These are phyloP conservation scores for Neonectria neomacrospora DNA, from an alignment of 2,329 filamentous ascomycete genomes.

Conservation along the genomic window DNA sequence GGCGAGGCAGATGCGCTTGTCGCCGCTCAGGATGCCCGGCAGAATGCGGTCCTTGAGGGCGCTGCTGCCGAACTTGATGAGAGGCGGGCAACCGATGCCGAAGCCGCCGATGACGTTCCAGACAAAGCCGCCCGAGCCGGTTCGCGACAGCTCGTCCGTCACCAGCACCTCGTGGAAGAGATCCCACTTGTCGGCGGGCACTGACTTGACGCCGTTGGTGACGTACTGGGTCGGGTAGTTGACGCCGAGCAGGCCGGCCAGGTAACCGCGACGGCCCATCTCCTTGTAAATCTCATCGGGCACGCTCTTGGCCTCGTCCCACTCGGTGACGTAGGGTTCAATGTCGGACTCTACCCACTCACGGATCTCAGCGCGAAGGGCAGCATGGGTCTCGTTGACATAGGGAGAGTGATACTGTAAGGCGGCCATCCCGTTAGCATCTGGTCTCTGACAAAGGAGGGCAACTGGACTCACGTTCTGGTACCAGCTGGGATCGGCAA, in stretches of 20 bases:
- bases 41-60: conserved; percentile 86
- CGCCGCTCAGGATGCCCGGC: conserved; percentile 86
- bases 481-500: conserved; percentile 94
- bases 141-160: conserved; percentile 92
- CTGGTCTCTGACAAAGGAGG: background rate
- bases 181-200: conserved; percentile 92
- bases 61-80: conserved; percentile 93
- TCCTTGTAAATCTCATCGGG: conserved; percentile 92
- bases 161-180: conserved; percentile 97
- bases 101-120: conserved; percentile 99
- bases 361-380: conserved; percentile 89
- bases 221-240: conserved; percentile 83
- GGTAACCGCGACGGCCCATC: conserved; percentile 92
- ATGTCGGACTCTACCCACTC: conserved; percentile 91
- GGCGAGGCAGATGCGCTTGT: conserved; percentile 97
- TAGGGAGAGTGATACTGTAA: conserved; percentile 93
- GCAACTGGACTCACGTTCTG: conserved; percentile 75
- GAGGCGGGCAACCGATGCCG: conserved; percentile 90
- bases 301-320: conserved; percentile 95
- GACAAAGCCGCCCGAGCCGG: conserved; percentile 90
- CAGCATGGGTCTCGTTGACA: conserved; percentile 93
- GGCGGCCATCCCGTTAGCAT: conserved; percentile 23
- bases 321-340: conserved; percentile 92
- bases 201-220: conserved; percentile 76
- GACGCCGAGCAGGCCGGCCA: conserved; percentile 89